Percentiles rank a stretch among this genome's conserved stretches.
These are phyloP conservation scores for Hyaloraphidium curvatum DNA, from an alignment of 192 early-diverging fungal genomes.

Conservation along the genomic window DNA sequence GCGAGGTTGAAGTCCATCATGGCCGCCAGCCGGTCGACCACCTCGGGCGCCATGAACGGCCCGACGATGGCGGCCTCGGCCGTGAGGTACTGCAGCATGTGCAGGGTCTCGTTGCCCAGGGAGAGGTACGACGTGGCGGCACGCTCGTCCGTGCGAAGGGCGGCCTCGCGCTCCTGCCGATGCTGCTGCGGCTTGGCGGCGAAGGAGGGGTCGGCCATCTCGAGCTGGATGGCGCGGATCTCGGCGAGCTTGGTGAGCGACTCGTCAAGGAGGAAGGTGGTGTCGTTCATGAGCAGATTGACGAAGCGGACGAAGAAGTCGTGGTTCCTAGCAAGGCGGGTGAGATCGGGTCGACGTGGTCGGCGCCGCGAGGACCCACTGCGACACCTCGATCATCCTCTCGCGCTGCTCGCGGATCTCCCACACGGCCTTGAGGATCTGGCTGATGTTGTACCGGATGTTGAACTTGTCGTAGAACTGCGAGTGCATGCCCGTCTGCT, in stretches of 20 bases:
- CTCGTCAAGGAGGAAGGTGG: constrained; percentile 87
- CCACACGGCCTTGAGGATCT: constrained; percentile 73
- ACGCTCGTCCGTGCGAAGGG: constrained; percentile 46
- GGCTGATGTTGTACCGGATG: constrained; percentile 87
- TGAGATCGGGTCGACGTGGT: not conserved
- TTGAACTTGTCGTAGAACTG: constrained; percentile 99
- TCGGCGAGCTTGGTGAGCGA: constrained; percentile 65
- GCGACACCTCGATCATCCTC: constrained; percentile 20
- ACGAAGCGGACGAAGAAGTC: constrained; percentile 77
- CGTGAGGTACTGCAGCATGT: constrained; percentile 77
- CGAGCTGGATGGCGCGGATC: constrained; percentile 62
- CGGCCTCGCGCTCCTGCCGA: constrained; percentile 38
- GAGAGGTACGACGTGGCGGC: constrained; percentile 70
- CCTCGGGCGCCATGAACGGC: constrained; percentile 74
- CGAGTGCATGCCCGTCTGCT: constrained; percentile 74
- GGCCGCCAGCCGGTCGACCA: constrained; percentile 82
- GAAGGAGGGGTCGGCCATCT: constrained; percentile 37
- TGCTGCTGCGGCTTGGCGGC: constrained; percentile 15
- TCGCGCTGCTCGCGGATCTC: constrained; percentile 45
- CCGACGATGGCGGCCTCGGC: constrained; percentile 38
- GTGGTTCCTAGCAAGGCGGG: constrained; percentile 20
- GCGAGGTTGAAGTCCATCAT: constrained; percentile 93
- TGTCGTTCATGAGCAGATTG: constrained; percentile 86
- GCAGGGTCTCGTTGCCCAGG: constrained; percentile 77
- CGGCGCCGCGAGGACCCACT: not conserved